Evolutionary conservation across 2,329 filamentous ascomycete species (phyloP).

Genomic region (Penicillium sp.): DNA sequence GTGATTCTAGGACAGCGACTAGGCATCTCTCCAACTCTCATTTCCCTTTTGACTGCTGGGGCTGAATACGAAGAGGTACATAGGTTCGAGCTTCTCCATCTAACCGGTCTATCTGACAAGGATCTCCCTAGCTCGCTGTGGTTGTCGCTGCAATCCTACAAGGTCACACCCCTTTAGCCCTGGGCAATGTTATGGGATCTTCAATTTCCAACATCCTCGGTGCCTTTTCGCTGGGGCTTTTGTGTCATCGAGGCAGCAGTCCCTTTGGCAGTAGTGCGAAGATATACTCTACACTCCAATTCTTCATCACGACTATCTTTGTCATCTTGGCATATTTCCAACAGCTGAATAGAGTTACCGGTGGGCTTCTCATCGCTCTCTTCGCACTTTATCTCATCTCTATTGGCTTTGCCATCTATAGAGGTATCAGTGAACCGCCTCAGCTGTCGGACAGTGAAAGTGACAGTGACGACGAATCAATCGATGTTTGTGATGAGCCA

Average conservation of each 20-base stretch:
- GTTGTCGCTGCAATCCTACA: conserved; percentile 51
- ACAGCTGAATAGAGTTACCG: conserved; percentile 37
- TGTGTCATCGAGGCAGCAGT: conserved; percentile 41
- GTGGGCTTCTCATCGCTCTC: conserved; percentile 41
- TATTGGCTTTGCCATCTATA: conserved; percentile 49
- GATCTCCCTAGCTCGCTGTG: conserved; percentile 46
- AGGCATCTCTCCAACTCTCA: conserved; percentile 49
- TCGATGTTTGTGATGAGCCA: conserved; percentile 8
- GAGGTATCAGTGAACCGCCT: conserved; percentile 44
- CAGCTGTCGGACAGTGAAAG: conserved; percentile 47
- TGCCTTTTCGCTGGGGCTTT: conserved; percentile 55
- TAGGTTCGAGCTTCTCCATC: background rate
- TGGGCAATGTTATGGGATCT: conserved; percentile 58
- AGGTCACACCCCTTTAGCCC: conserved; percentile 49
- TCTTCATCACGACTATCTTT: conserved; percentile 44
- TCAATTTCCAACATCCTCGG: conserved; percentile 57
- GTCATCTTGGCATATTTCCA: conserved; percentile 40
- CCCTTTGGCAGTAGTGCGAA: conserved; percentile 52
- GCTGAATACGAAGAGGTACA: conserved; percentile 58
- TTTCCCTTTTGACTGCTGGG: conserved; percentile 55
- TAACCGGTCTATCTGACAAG: background rate
- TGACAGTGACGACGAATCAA: conserved; percentile 41
- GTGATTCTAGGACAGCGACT: conserved; percentile 48
- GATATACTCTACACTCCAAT: conserved; percentile 48
- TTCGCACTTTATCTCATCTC: conserved; percentile 50